phyloP scores from a whole-genome alignment of 2,329 filamentous ascomycete genomes.

The Apiospora pterosperma region DNA sequence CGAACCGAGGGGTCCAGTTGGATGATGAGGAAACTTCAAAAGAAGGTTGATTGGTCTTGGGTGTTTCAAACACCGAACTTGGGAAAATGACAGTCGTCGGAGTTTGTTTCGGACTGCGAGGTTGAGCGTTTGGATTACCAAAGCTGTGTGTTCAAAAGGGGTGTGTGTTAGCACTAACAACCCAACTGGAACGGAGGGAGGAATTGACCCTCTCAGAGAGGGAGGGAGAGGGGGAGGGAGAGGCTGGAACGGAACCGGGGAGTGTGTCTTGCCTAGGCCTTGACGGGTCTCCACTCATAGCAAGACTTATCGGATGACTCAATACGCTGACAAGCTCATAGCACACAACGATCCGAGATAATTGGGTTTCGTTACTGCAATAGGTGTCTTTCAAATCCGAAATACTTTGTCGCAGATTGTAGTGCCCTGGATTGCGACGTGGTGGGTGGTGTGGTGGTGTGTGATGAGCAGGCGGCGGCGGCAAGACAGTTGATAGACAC shows the following conservation, averaged over 20 bases:
- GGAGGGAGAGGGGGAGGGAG: too few species aligned
- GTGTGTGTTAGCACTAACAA: conserved; percentile 16
- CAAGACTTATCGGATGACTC: neutral
- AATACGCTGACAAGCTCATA: neutral
- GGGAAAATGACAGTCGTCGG: conserved; percentile 51
- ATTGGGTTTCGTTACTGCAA: neutral
- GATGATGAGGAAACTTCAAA: conserved; percentile 46
- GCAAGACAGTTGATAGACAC: neutral
- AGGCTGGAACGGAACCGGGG: conserved; percentile 1
- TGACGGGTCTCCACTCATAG: conserved; percentile 3
- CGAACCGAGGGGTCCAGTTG: conserved; percentile 59
- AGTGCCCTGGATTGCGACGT: neutral
- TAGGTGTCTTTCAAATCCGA: neutral
- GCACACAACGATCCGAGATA: neutral
- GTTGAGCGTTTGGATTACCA: conserved; percentile 61
- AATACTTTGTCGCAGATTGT: neutral
- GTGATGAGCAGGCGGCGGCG: neutral
- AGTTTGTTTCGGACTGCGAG: conserved; percentile 56
- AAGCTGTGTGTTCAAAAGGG: conserved; percentile 40
- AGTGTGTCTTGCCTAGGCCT: conserved; percentile 2
- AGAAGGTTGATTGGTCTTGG: conserved; percentile 43
- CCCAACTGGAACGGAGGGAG: neutral
- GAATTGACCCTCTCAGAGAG: too few species aligned
- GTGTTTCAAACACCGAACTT: conserved; percentile 56
- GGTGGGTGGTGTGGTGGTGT: neutral